Conservation (phyloP, 345 rosid species). For the Conringia planisiliqua region DNA sequence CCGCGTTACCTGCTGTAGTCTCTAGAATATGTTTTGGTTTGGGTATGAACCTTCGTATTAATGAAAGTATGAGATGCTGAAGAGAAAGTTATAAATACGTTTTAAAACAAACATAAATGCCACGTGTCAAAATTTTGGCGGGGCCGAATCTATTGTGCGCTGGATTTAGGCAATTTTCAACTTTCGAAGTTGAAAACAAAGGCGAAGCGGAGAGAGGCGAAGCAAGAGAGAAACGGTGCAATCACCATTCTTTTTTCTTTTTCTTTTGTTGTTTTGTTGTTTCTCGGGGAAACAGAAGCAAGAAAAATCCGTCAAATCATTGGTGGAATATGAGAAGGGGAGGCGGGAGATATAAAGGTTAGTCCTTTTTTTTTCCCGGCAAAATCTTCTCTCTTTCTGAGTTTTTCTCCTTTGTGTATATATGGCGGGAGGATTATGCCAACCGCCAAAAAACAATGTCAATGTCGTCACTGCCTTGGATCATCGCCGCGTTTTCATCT, state of each 20-base stretch:
- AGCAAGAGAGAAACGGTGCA: not conserved
- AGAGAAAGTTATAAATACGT: not conserved
- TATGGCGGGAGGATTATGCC: slow-evolving; percentile 27
- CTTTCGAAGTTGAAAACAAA: not conserved
- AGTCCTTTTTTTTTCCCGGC: not conserved
- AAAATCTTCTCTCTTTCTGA: not conserved
- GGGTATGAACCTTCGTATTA: no score
- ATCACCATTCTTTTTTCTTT: slow-evolving; percentile 10
- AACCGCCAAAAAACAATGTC: not conserved
- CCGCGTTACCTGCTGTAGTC: no score
- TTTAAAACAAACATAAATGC: not conserved
- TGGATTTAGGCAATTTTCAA: slow-evolving; percentile 1
- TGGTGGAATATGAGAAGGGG: not conserved
- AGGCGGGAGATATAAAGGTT: not conserved
- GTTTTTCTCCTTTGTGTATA: slow-evolving; percentile 5
- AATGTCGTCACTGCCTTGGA: not conserved
- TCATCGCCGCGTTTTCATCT: slow-evolving; percentile 1
- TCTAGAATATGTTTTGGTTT: no score
- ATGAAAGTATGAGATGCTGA: no score
- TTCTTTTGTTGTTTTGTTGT: no score
- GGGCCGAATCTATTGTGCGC: not conserved
- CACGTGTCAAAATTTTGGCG: slow-evolving; percentile 1
- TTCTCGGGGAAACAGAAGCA: not conserved
- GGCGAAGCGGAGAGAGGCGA: not conserved
- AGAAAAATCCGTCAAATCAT: not conserved